Percentiles rank a stretch among this genome's conserved stretches.
These are phyloP conservation scores for Amaranthus cruentus DNA, from an alignment of 148 eudicot genomes.

Conservation along the genomic window DNA sequence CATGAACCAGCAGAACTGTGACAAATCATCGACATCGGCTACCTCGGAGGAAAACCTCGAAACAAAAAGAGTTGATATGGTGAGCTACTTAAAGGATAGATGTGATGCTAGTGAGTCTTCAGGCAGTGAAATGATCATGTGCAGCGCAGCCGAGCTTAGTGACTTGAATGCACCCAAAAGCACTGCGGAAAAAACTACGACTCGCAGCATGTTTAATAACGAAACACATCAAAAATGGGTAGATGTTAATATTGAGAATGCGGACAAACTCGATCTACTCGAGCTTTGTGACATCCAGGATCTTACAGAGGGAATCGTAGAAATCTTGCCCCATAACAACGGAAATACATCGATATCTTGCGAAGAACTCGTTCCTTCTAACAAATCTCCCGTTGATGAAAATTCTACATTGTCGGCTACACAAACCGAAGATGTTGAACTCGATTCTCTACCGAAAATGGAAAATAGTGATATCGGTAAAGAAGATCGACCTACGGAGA, in stretches of 20 bases:
- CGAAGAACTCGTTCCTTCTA: slow-evolving; percentile 19
- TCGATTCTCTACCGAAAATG: slow-evolving; percentile 9
- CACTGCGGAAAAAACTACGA: slow-evolving; percentile 17
- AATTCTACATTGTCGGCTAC: slow-evolving; percentile 15
- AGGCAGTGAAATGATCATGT: slow-evolving; percentile 35
- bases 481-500: slow-evolving; percentile 13
- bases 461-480: slow-evolving; percentile 19
- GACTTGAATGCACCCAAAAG: slow-evolving; percentile 36
- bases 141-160: slow-evolving; percentile 39
- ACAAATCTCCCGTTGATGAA: slow-evolving; percentile 26
- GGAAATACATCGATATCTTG: slow-evolving; percentile 17
- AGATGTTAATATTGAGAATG: slow-evolving; percentile 37
- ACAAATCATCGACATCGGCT: slow-evolving; percentile 33
- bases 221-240: slow-evolving; percentile 24
- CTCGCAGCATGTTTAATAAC: slow-evolving; percentile 17
- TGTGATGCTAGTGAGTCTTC: slow-evolving; percentile 46
- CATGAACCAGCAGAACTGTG: slow-evolving; percentile 28
- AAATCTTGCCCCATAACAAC: slow-evolving; percentile 14
- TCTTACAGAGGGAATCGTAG: slow-evolving; percentile 16
- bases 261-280: slow-evolving; percentile 7
- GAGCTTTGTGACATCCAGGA: slow-evolving; percentile 17
- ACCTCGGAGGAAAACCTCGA: slow-evolving; percentile 53
- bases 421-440: slow-evolving; percentile 29
- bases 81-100: slow-evolving; percentile 54
- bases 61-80: slow-evolving; percentile 82